Conservation (phyloP, 495 filamentous ascomycete species). For the Penicillium simplicissimum region DNA sequence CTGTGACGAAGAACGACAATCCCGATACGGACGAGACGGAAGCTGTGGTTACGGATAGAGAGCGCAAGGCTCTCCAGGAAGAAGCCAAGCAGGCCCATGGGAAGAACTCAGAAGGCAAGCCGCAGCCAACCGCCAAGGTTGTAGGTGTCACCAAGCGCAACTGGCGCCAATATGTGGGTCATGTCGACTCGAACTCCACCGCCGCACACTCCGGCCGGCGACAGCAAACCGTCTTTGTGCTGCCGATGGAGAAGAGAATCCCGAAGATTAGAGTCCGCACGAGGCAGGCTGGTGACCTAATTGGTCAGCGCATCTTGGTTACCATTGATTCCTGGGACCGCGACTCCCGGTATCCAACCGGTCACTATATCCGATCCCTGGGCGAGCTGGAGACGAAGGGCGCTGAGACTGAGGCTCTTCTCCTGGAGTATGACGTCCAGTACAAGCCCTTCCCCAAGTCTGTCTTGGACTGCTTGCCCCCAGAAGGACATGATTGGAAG, state of each 20-base stretch:
- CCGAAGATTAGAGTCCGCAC: slow-evolving; percentile 94
- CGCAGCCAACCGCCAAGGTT: slow-evolving; percentile 89
- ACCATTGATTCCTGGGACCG: slow-evolving; percentile 95
- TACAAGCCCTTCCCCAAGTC: slow-evolving; percentile 96
- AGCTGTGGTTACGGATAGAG: slow-evolving; percentile 77
- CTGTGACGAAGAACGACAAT: slow-evolving; percentile 89
- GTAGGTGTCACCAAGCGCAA: slow-evolving; percentile 93
- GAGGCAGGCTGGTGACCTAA: slow-evolving; percentile 79
- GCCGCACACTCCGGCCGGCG: slow-evolving; percentile 71
- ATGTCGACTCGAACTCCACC: slow-evolving; percentile 84
- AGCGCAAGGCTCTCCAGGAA: slow-evolving; percentile 82
- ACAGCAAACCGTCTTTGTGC: slow-evolving; percentile 89
- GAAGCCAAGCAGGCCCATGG: slow-evolving; percentile 85
- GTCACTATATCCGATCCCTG: slow-evolving; percentile 90
- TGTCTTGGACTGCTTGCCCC: slow-evolving; percentile 87
- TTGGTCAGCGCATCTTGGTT: slow-evolving; percentile 92
- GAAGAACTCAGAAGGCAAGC: slow-evolving; percentile 70
- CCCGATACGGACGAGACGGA: slow-evolving; percentile 76
- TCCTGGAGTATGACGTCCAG: slow-evolving; percentile 95
- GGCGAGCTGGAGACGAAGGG: slow-evolving; percentile 94
- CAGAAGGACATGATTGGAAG: slow-evolving; percentile 91
- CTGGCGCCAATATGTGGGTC: slow-evolving; percentile 97
- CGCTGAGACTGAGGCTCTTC: slow-evolving; percentile 91
- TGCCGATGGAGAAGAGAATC: slow-evolving; percentile 96
- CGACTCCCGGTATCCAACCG: slow-evolving; percentile 85